A percentile compares a stretch with the other conserved stretches of the same genome.
These are phyloP conservation scores for Carex arenaria DNA, from an alignment of 202 grass and related monocot species.

Conservation along the genomic window DNA sequence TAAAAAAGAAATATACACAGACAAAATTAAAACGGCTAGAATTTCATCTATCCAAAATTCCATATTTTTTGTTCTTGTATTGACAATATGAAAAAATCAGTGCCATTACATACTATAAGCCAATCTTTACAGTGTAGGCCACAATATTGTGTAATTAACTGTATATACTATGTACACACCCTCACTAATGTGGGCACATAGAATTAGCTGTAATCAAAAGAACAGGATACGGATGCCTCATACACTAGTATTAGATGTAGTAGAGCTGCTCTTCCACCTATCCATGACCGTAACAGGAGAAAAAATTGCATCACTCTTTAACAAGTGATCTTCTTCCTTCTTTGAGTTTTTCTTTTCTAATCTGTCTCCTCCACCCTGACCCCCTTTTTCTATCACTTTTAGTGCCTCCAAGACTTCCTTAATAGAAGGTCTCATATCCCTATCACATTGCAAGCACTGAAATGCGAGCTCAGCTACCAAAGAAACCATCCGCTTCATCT, in stretches of 20 bases:
- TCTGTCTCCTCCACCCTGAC: neutral
- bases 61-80: neutral
- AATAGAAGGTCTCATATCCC: slow-evolving; percentile 54
- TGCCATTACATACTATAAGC: neutral
- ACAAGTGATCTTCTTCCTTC: slow-evolving; percentile 4
- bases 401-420: slow-evolving; percentile 66
- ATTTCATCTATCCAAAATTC: neutral
- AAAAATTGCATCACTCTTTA: neutral
- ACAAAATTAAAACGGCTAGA: neutral
- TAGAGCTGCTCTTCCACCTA: neutral
- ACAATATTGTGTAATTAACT: slow-evolving; percentile 4
- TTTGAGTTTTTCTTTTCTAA: neutral
- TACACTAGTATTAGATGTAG: neutral
- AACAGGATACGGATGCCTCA: neutral
- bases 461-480: slow-evolving; percentile 71
- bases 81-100: neutral
- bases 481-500: slow-evolving; percentile 43
- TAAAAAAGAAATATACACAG: neutral
- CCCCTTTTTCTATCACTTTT: slow-evolving; percentile 42
- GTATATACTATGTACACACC: slow-evolving; percentile 1
- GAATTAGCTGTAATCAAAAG: neutral
- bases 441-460: slow-evolving; percentile 64
- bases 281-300: slow-evolving; percentile 3
- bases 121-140: neutral
- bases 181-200: neutral